phyloP scores from a whole-genome alignment of 768 basidiomycete species.

The Daedaleopsis sinensis region DNA sequence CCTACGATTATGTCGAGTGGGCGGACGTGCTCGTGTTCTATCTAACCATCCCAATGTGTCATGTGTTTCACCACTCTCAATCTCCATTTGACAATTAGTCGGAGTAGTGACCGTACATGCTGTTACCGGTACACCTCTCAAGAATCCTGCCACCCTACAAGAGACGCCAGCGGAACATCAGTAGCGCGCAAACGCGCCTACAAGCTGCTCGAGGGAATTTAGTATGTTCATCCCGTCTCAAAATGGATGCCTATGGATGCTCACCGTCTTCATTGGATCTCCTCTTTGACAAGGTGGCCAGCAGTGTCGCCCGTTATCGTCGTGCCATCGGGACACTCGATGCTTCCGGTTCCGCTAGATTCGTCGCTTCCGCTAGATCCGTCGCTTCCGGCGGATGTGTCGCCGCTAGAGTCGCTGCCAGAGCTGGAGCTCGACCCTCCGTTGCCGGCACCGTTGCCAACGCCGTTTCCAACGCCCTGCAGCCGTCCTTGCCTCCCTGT shows the following conservation, averaged over 20 bases:
- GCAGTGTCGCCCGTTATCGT: too few species aligned
- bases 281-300: too few species aligned
- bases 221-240: too few species aligned
- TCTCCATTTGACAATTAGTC: background rate
- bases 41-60: constrained; percentile 7
- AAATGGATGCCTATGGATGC: too few species aligned
- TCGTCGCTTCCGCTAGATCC: too few species aligned
- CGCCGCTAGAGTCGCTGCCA: background rate
- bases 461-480: constrained; percentile 10
- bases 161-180: background rate
- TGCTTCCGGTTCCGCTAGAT: too few species aligned
- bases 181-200: background rate
- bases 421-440: background rate
- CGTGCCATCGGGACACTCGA: too few species aligned
- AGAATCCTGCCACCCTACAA: background rate
- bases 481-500: background rate
- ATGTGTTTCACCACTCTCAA: background rate
- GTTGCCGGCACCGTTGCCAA: constrained; percentile 8
- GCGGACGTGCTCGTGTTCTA: constrained; percentile 9
- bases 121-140: background rate
- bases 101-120: background rate
- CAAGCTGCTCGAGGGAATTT: too few species aligned
- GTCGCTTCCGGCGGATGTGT: background rate
- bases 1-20: constrained; percentile 12
- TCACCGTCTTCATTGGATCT: too few species aligned